phyloP scores from a whole-genome alignment of 495 filamentous ascomycete species.

The Hypoxylon crocopeplum region DNA sequence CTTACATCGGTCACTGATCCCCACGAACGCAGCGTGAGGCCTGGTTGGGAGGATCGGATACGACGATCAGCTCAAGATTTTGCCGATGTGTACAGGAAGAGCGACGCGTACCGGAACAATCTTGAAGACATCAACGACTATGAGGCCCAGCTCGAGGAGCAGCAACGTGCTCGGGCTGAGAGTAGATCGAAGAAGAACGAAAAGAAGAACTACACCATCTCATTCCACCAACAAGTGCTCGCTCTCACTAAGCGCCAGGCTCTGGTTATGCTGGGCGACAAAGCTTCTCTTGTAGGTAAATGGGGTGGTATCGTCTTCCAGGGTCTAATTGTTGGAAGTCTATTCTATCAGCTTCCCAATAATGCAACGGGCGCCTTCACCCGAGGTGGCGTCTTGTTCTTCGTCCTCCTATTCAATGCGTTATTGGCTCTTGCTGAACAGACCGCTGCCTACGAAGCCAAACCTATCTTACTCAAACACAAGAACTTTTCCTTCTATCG shows the following conservation, averaged over 20 bases:
- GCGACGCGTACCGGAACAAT: slow-evolving; percentile 53
- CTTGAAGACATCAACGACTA: slow-evolving; percentile 57
- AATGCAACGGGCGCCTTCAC: slow-evolving; percentile 63
- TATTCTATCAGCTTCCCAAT: slow-evolving; percentile 74
- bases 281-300: slow-evolving; percentile 64
- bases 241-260: slow-evolving; percentile 73
- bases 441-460: slow-evolving; percentile 70
- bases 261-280: slow-evolving; percentile 58
- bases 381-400: slow-evolving; percentile 67
- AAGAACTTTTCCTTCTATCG: slow-evolving; percentile 86
- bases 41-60: slow-evolving; percentile 67
- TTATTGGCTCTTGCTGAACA: slow-evolving; percentile 80
- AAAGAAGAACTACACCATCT: slow-evolving; percentile 71
- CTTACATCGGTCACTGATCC: slow-evolving; percentile 75
- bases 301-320: slow-evolving; percentile 61
- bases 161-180: slow-evolving; percentile 48
- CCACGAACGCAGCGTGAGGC: slow-evolving; percentile 64
- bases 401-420: slow-evolving; percentile 80
- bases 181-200: slow-evolving; percentile 59
- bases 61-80: slow-evolving; percentile 77
- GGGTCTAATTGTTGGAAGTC: slow-evolving; percentile 75
- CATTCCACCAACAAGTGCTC: slow-evolving; percentile 70
- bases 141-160: slow-evolving; percentile 44
- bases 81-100: slow-evolving; percentile 65
- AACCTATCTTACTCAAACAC: slow-evolving; percentile 82